Conservation (phyloP, 1,284 basidiomycete species). For the Laetiporus sulphureus region DNA sequence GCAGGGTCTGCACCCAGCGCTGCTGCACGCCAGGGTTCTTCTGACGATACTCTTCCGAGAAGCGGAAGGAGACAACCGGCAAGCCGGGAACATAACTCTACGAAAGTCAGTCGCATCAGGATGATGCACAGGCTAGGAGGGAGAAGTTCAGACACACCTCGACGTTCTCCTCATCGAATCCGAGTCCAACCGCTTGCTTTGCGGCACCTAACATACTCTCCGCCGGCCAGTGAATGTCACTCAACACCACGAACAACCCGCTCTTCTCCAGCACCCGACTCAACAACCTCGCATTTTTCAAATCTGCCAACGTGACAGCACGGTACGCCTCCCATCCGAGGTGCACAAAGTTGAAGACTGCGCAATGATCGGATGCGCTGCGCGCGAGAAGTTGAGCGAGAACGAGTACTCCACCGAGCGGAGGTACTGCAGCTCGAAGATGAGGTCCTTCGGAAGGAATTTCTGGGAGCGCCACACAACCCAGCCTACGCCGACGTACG, state of each 20-base stretch:
- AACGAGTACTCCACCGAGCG: conserved; percentile 63
- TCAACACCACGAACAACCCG: conserved; percentile 70
- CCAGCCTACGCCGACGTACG: conserved; percentile 88
- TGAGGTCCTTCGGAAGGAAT: conserved; percentile 79
- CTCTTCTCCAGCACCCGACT: conserved; percentile 82
- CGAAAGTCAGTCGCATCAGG: too few species aligned
- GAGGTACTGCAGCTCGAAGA: conserved; percentile 89
- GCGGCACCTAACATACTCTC: conserved; percentile 27
- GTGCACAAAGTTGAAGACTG: conserved; percentile 89
- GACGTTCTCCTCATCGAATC: conserved; percentile 40
- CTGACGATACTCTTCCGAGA: conserved; percentile 71
- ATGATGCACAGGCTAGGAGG: neutral
- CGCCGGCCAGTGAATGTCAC: conserved; percentile 56
- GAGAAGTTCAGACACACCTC: conserved; percentile 36
- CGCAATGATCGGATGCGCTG: conserved; percentile 84
- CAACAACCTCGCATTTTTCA: conserved; percentile 81
- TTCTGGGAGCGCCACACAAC: conserved; percentile 76
- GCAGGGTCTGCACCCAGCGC: conserved; percentile 81
- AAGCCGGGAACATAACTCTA: conserved; percentile 73
- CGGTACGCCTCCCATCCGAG: conserved; percentile 83
- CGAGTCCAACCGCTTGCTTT: conserved; percentile 32
- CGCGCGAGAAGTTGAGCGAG: conserved; percentile 93
- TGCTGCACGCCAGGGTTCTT: conserved; percentile 76
- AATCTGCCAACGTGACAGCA: conserved; percentile 64
- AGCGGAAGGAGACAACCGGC: conserved; percentile 90